These are phyloP conservation scores for Oryza rufipogon DNA, from an alignment of 176 grass and related monocot species.

Conservation along the genomic window DNA sequence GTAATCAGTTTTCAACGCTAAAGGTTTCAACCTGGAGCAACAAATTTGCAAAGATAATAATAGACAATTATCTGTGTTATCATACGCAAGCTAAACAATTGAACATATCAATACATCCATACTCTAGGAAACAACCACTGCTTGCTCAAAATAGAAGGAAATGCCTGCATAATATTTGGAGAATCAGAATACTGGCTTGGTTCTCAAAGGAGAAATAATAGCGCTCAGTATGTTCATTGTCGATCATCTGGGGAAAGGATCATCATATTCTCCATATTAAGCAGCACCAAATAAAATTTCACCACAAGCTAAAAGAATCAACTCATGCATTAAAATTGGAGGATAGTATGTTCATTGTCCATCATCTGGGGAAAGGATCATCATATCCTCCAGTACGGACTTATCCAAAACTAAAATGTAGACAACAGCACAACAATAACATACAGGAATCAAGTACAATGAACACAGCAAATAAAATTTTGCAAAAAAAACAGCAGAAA, in stretches of 20 bases:
- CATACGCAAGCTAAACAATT: neutral
- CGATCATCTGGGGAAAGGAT: slow-evolving; percentile 63
- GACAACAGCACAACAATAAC: neutral
- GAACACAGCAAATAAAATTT: too few relatives aligned
- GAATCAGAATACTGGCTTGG: slow-evolving; percentile 58
- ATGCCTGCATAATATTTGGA: neutral
- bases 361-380: slow-evolving; percentile 40
- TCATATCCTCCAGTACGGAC: neutral
- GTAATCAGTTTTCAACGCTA: slow-evolving; percentile 38
- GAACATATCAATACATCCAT: neutral
- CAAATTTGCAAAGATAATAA: neutral
- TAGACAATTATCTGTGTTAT: neutral
- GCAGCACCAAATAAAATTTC: neutral
- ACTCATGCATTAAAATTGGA: neutral
- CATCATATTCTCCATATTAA: slow-evolving; percentile 39
- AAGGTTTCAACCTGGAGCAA: neutral
- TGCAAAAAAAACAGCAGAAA: too few relatives aligned
- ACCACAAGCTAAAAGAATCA: neutral
- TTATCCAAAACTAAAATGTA: neutral
- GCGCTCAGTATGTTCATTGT: slow-evolving; percentile 56
- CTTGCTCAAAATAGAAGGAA: neutral
- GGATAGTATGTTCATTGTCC: slow-evolving; percentile 29
- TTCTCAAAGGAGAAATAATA: slow-evolving; percentile 49
- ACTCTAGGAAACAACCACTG: neutral
- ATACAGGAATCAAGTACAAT: too few relatives aligned